Conservation (phyloP, 2,329 filamentous ascomycete genomes). For the Fusarium sp. region DNA sequence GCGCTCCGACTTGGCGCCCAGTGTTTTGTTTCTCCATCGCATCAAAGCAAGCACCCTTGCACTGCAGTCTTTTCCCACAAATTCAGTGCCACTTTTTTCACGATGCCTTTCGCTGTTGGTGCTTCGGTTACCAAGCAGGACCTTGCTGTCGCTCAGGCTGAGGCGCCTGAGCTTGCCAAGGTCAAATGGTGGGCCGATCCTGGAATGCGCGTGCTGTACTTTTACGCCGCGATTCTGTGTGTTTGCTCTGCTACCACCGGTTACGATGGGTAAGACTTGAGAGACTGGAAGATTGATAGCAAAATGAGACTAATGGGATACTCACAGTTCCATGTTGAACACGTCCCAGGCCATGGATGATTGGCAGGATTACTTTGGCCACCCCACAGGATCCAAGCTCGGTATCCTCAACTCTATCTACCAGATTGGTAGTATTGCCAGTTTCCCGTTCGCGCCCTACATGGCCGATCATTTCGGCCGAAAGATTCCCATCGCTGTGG, state of each 20-base stretch:
- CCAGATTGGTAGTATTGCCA: slow-evolving; percentile 54
- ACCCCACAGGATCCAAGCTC: slow-evolving; percentile 52
- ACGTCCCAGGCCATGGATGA: slow-evolving; percentile 67
- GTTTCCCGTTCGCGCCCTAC: slow-evolving; percentile 42
- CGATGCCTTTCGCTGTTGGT: slow-evolving; percentile 25
- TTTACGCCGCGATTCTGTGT: slow-evolving; percentile 64
- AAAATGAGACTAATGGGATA: not conserved
- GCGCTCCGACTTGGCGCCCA: not conserved
- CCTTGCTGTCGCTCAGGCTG: slow-evolving; percentile 54
- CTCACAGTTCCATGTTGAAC: slow-evolving; percentile 59
- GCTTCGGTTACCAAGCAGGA: slow-evolving; percentile 19
- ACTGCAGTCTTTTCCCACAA: not conserved
- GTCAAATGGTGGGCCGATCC: slow-evolving; percentile 68
- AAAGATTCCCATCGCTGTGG: slow-evolving; percentile 55
- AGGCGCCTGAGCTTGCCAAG: slow-evolving; percentile 62
- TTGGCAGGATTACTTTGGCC: slow-evolving; percentile 62
- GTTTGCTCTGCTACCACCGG: slow-evolving; percentile 71
- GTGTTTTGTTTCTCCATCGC: not conserved
- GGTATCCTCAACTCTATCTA: slow-evolving; percentile 64
- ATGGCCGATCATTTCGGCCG: slow-evolving; percentile 58
- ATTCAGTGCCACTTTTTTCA: not conserved
- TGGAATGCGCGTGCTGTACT: slow-evolving; percentile 59
- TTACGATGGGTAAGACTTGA: slow-evolving; percentile 61
- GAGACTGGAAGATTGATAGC: too few species aligned
- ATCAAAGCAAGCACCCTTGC: not conserved